Evolutionary conservation across 805 yeast genomes (phyloP), one percentile per base, ranked within the genome.

Genomic region (Lipomyces yamadae): DNA sequence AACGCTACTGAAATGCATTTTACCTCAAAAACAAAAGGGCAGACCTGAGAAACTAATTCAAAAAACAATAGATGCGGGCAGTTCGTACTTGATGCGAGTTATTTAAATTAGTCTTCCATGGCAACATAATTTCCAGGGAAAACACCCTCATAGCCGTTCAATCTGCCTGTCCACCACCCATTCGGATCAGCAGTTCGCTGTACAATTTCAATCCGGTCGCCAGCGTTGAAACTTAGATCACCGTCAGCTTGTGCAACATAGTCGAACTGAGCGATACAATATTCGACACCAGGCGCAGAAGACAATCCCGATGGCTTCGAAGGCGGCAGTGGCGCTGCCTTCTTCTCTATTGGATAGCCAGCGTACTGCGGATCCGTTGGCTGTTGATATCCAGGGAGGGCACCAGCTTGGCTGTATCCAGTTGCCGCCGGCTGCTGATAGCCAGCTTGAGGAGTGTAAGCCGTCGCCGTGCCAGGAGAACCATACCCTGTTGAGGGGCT

Each of bases 81-180:
- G 18, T 15, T 42, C n/a, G 24, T 18, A 5, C 48, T 15, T 5
- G 18, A n/a, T 42, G 48, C 18, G 48, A 13, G 15, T 15, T 24
- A 11, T 18, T 18, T 11, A 11, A 15, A 42, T 45, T 53, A 64
- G 29, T 67, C 48, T 32, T 62, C 65, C 24, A 91, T 77, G 76
- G 90, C 94, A 34, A 95, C 99, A 74, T 95, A 95, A 76, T 94
- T 95, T 8, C 97, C 99, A 4, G 99, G 99, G 81, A 96, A 95
- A 10, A 88, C 89, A 66, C 99, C 99, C 66, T 89, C 88, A 66
- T 83, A 88, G 7, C 97, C 98, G 73, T 92, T 91, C 69, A 84
- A 80, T 52, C 83, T 80, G 13, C 99, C 99, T 0, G 97, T 92
- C 99, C 99, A 95, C 99, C 99, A 95, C 4, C 97, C 99, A 74